phyloP scores from a whole-genome alignment of 2,329 filamentous ascomycete species.

The Podosphaera xanthii region DNA sequence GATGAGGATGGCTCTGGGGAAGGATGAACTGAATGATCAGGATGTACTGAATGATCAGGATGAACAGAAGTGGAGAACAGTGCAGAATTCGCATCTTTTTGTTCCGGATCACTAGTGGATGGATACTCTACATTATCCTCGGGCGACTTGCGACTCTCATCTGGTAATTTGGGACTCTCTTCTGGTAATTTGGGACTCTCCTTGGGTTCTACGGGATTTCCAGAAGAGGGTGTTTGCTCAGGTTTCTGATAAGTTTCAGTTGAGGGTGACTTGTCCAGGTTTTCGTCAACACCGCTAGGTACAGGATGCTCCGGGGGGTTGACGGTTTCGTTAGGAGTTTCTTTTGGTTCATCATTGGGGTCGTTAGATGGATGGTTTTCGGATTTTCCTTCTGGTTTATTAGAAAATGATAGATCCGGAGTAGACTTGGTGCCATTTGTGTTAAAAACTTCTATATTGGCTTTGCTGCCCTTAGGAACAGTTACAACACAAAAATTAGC shows the following conservation, averaged over 20 bases:
- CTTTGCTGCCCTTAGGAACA: slow-evolving; percentile 39
- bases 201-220: too few species aligned
- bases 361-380: background rate
- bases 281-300: background rate
- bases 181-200: background rate
- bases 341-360: background rate
- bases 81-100: background rate
- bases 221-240: background rate
- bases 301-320: background rate
- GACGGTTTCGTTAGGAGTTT: background rate
- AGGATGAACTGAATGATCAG: background rate
- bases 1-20: background rate
- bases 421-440: background rate
- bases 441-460: slow-evolving; percentile 39
- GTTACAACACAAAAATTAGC: slow-evolving; percentile 57
- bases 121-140: too few species aligned
- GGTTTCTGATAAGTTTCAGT: background rate
- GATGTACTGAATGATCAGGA: too few species aligned
- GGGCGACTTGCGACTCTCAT: too few species aligned
- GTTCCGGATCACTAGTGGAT: background rate
- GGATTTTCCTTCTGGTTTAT: background rate
- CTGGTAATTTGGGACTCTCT: too few species aligned
- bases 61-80: too few species aligned
- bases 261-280: background rate
- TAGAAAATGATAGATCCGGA: background rate